Evolutionary conservation across 495 filamentous ascomycete genomes (phyloP).

Genomic region (Talaromyces stipitatus): DNA sequence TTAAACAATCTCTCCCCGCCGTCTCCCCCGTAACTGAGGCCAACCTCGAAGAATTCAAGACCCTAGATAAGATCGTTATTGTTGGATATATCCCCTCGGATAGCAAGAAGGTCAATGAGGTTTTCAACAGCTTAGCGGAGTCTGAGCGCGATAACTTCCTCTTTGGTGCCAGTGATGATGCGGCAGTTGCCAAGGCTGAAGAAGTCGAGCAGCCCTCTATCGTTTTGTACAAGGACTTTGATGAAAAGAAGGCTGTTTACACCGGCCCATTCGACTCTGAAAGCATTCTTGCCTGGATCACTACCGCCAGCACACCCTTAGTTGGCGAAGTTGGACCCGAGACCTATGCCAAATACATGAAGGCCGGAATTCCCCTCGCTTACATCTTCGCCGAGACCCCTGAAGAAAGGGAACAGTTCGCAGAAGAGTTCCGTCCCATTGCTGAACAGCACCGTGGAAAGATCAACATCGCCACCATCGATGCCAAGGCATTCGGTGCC

Average conservation of each 20-base stretch:
- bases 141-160: conserved; percentile 82
- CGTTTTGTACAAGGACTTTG: conserved; percentile 95
- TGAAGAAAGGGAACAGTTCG: conserved; percentile 78
- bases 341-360: conserved; percentile 92
- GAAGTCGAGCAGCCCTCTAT: conserved; percentile 79
- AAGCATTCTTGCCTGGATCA: conserved; percentile 73
- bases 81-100: conserved; percentile 79
- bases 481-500: conserved; percentile 89
- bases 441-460: conserved; percentile 61
- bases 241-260: conserved; percentile 88
- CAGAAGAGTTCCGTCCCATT: conserved; percentile 49
- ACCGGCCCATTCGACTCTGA: conserved; percentile 70
- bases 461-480: conserved; percentile 96
- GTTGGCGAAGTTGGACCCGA: conserved; percentile 97
- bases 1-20: conserved; percentile 92
- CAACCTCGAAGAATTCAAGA: conserved; percentile 91
- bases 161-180: conserved; percentile 80
- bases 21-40: conserved; percentile 75
- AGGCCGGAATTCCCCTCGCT: conserved; percentile 85
- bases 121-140: conserved; percentile 74
- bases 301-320: conserved; percentile 77
- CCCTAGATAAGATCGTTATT: conserved; percentile 90
- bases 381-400: conserved; percentile 96
- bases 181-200: conserved; percentile 77
- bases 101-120: conserved; percentile 78